A percentile compares a stretch with the other conserved stretches of the same genome.
Conservation (phyloP, 2,329 filamentous ascomycete species). For the Penicillium griseofulvum region DNA sequence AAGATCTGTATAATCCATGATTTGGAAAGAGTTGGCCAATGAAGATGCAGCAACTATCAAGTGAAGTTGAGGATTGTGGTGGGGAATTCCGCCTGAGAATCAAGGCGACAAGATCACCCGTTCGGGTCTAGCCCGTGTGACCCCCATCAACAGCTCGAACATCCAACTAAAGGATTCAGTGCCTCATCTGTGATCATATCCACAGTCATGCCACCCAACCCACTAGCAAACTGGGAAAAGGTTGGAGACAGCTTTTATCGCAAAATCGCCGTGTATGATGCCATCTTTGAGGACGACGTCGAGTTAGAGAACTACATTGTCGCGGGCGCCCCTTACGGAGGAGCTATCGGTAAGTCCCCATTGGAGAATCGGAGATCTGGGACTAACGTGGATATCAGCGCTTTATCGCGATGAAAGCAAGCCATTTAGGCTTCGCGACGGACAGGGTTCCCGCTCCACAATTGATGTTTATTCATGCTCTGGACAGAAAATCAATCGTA, state of each 20-base stretch:
- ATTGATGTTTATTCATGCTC: constrained; percentile 95
- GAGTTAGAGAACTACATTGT: constrained; percentile 94
- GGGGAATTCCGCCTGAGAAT: constrained; percentile 1
- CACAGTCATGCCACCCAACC: constrained; percentile 50
- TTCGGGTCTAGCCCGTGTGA: constrained; percentile 15
- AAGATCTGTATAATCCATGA: constrained; percentile 62
- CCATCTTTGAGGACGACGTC: constrained; percentile 86
- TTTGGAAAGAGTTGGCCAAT: neutral
- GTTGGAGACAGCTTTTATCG: constrained; percentile 93
- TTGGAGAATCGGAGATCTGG: neutral
- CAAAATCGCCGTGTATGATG: constrained; percentile 89
- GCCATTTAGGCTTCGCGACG: constrained; percentile 71
- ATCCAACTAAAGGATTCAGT: constrained; percentile 1
- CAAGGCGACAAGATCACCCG: neutral
- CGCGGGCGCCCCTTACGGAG: constrained; percentile 86
- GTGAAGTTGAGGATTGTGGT: constrained; percentile 3
- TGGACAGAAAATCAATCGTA: constrained; percentile 79
- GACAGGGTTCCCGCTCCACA: constrained; percentile 70
- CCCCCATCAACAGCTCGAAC: constrained; percentile 15
- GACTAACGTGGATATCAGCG: constrained; percentile 46
- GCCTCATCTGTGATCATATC: constrained; percentile 9
- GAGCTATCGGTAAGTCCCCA: constrained; percentile 73
- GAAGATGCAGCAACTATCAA: constrained; percentile 13
- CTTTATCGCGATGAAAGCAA: constrained; percentile 87
- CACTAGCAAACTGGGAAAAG: constrained; percentile 90